Percentiles rank a stretch among this genome's conserved stretches.
phyloP scores from a whole-genome alignment of 2,329 filamentous ascomycete species.

The Periconia macrospinosa region DNA sequence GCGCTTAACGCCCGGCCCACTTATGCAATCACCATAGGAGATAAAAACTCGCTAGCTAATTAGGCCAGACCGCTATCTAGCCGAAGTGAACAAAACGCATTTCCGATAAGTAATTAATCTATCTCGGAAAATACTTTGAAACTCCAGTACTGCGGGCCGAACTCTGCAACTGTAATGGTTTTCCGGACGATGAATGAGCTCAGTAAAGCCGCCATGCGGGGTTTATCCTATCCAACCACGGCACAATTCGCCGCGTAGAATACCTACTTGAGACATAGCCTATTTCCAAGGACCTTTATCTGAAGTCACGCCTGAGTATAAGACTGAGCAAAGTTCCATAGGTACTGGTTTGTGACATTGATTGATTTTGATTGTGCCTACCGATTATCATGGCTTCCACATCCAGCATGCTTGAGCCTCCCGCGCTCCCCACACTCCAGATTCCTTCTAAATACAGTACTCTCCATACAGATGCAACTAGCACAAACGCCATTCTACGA shows the following conservation, averaged over 20 bases:
- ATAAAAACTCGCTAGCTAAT: too few species aligned
- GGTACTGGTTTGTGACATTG: neutral
- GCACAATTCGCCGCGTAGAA: neutral
- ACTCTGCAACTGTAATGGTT: neutral
- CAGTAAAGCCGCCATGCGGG: neutral
- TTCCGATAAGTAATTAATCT: too few species aligned
- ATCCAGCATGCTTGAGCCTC: constrained; percentile 3
- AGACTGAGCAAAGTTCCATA: too few species aligned
- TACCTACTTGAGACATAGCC: neutral
- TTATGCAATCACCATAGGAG: too few species aligned
- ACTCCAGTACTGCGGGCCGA: too few species aligned
- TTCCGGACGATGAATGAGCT: neutral
- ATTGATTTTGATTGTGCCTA: neutral
- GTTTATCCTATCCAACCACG: too few species aligned
- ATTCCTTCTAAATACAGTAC: constrained; percentile 10
- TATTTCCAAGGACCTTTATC: neutral
- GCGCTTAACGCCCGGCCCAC: too few species aligned
- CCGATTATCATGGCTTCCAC: neutral
- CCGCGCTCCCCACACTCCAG: constrained; percentile 1
- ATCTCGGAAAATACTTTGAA: too few species aligned
- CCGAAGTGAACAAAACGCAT: too few species aligned
- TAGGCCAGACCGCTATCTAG: too few species aligned
- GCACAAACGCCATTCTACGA: constrained; percentile 11
- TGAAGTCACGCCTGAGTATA: neutral
- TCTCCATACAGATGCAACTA: constrained; percentile 8